Percentiles rank a stretch among this genome's conserved stretches.
Conservation (phyloP, 2,329 filamentous ascomycete species). For the Diaporthe vexans region DNA sequence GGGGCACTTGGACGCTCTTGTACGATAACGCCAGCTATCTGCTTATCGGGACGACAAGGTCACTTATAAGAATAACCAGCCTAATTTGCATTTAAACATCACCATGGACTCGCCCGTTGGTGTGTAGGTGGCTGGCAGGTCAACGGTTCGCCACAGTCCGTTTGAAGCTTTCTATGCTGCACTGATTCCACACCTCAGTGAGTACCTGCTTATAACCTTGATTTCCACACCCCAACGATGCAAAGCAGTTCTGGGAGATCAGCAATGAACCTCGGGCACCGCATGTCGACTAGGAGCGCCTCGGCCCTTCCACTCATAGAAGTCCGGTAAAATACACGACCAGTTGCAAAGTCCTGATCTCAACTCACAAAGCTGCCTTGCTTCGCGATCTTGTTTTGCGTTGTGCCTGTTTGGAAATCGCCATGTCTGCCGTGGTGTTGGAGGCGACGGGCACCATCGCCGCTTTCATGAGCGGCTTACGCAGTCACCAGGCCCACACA, state of each 20-base stretch:
- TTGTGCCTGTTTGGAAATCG: background rate
- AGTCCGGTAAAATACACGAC: too few species aligned
- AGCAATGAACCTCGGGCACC: too few species aligned
- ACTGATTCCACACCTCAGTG: too few species aligned
- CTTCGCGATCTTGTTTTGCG: too few species aligned
- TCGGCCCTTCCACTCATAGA: background rate
- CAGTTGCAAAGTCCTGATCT: background rate
- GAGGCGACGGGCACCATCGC: too few species aligned
- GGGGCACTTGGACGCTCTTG: background rate
- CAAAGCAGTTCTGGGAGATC: too few species aligned
- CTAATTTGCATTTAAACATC: background rate
- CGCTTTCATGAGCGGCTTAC: too few species aligned
- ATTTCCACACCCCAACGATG: too few species aligned
- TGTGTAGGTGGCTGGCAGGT: too few species aligned
- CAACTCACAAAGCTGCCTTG: background rate
- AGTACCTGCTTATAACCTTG: too few species aligned
- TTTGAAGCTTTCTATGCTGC: too few species aligned
- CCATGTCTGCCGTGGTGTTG: background rate
- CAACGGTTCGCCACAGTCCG: background rate
- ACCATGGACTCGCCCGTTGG: background rate
- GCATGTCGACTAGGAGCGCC: background rate
- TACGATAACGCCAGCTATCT: background rate
- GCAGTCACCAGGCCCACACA: too few species aligned
- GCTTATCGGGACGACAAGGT: conserved; percentile 4
- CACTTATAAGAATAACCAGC: background rate